These are phyloP conservation scores for Flaveria sonorensis DNA, from an alignment of 129 eudicot genomes.

Conservation along the genomic window DNA sequence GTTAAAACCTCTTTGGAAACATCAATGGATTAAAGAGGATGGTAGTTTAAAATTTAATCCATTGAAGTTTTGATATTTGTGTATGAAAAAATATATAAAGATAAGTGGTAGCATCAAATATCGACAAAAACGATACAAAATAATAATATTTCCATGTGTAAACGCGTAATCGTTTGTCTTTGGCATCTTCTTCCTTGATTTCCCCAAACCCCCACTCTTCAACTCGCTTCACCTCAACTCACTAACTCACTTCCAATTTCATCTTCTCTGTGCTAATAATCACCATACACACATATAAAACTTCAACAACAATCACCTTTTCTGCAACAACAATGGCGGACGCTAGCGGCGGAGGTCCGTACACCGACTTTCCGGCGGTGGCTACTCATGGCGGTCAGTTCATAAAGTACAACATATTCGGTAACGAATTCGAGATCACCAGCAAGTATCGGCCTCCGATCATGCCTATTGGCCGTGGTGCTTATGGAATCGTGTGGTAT, in stretches of 20 bases:
- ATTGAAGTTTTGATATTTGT: not conserved
- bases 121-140: not conserved
- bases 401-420: conserved; percentile 71
- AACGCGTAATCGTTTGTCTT: conserved; percentile 39
- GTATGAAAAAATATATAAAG: not conserved
- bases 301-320: not conserved
- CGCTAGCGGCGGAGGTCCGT: conserved; percentile 46
- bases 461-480: conserved; percentile 95
- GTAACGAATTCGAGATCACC: conserved; percentile 68
- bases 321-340: conserved; percentile 49
- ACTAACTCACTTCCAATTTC: not conserved
- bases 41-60: too few species aligned
- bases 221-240: conserved; percentile 5
- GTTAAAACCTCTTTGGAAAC: too few species aligned
- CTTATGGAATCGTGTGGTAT: conserved; percentile 95
- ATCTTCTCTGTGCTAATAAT: conserved; percentile 14
- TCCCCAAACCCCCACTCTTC: conserved; percentile 14
- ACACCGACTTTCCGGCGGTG: conserved; percentile 70
- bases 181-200: conserved; percentile 41
- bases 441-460: conserved; percentile 83
- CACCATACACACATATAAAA: not conserved
- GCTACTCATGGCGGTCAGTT: conserved; percentile 81
- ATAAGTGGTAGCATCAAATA: not conserved
- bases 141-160: conserved; percentile 6
- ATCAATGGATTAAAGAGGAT: too few species aligned